Conservation (phyloP, 305 asterid species). For the Fraxinus platypoda region DNA sequence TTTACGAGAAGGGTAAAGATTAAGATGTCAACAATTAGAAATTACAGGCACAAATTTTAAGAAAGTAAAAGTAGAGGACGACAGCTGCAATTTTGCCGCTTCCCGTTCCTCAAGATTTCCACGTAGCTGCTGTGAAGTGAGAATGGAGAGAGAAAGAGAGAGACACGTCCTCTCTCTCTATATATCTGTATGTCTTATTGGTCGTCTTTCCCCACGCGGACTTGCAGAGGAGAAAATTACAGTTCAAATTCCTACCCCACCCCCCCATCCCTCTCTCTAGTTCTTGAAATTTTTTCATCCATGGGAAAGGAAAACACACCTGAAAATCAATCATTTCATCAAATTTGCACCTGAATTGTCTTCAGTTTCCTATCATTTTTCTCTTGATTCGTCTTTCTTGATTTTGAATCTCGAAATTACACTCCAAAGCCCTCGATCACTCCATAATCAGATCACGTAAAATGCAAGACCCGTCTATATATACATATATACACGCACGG, state of each 20-base stretch:
- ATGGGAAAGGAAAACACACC: background rate
- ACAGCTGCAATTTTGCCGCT: background rate
- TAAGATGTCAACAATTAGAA: background rate
- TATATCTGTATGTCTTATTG: background rate
- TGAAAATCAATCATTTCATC: background rate
- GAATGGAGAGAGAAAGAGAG: background rate
- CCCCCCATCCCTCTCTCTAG: background rate
- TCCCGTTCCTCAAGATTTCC: background rate
- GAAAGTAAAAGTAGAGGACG: background rate
- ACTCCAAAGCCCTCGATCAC: background rate
- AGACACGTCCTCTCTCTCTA: background rate
- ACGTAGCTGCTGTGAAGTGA: background rate
- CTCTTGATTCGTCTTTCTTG: background rate
- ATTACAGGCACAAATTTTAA: background rate
- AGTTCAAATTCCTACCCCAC: background rate
- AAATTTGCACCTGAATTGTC: background rate
- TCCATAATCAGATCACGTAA: background rate
- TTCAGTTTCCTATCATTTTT: background rate
- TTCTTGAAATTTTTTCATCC: background rate
- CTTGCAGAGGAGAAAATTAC: constrained; percentile 5
- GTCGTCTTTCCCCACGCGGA: constrained; percentile 38
- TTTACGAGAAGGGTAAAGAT: background rate
- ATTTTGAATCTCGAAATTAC: background rate
- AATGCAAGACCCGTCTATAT: constrained; percentile 48
- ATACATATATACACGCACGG: constrained; percentile 29